A percentile compares a stretch with the other conserved stretches of the same genome.
phyloP scores from a whole-genome alignment of 2,329 filamentous ascomycete genomes.

The Colletotrichum tanaceti region DNA sequence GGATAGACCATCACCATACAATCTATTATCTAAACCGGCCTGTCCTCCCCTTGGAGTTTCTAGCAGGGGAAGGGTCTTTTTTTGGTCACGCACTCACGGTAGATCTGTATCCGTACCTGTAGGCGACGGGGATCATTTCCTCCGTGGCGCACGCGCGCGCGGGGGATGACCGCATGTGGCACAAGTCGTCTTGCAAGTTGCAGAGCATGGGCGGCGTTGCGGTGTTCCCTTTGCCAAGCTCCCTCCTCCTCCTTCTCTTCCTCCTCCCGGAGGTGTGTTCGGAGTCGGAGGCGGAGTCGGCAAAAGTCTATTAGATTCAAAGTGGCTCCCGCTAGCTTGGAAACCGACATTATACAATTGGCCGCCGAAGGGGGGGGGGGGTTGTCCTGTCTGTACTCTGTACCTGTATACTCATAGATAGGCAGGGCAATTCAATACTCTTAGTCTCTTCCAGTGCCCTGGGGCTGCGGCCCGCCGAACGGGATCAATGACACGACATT shows the following conservation, averaged over 20 bases:
- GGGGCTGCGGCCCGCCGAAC: slow-evolving; percentile 22
- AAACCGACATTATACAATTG: slow-evolving; percentile 25
- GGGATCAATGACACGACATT: no score
- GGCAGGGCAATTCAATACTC: no score
- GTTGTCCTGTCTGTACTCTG: no score
- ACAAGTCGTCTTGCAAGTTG: no score
- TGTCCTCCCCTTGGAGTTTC: no score
- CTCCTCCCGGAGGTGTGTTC: no score
- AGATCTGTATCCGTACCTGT: no score
- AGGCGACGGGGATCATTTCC: slow-evolving; percentile 31
- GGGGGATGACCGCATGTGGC: no score
- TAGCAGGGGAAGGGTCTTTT: neutral
- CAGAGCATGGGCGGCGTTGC: no score
- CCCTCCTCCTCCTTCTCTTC: no score
- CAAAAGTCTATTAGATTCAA: slow-evolving; percentile 29
- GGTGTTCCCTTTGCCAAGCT: slow-evolving; percentile 11
- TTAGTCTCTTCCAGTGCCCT: slow-evolving; percentile 28
- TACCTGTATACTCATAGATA: no score
- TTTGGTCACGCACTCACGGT: neutral
- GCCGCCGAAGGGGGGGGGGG: no score
- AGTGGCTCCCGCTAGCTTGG: slow-evolving; percentile 14
- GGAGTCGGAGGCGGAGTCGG: neutral
- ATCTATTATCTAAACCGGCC: neutral
- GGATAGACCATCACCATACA: neutral
- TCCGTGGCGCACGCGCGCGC: slow-evolving; percentile 26